These are phyloP conservation scores for Trichopus zeylanicus DNA, from an alignment of 116 monocot genomes.

Conservation along the genomic window DNA sequence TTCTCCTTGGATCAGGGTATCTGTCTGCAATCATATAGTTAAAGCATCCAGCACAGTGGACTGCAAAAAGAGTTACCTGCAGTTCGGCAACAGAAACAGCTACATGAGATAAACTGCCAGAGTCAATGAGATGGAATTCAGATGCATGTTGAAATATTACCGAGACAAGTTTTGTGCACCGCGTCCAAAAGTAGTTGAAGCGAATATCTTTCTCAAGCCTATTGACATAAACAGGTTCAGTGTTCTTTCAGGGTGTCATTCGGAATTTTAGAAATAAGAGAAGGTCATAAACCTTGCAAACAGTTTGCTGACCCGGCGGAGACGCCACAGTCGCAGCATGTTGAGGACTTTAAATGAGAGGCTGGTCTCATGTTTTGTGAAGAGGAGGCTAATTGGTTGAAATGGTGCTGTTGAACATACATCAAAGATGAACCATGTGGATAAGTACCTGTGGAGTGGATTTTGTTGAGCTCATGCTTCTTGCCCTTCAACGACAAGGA, in stretches of 20 bases:
- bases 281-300: constrained; percentile 54
- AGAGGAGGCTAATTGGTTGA: constrained; percentile 48
- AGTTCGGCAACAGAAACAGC: constrained; percentile 2
- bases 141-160: constrained; percentile 22
- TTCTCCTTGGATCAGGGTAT: constrained; percentile 50
- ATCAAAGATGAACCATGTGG: constrained; percentile 78
- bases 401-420: constrained; percentile 66
- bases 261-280: neutral
- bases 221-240: neutral
- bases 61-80: constrained; percentile 72
- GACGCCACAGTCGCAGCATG: constrained; percentile 71
- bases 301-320: constrained; percentile 56
- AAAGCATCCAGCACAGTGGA: constrained; percentile 75
- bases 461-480: neutral
- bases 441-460: constrained; percentile 40
- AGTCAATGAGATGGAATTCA: neutral
- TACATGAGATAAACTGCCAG: neutral
- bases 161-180: constrained; percentile 56
- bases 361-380: constrained; percentile 19
- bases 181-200: constrained; percentile 78
- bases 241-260: neutral
- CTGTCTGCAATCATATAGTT: constrained; percentile 63
- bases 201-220: constrained; percentile 79
- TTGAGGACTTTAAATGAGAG: constrained; percentile 60
- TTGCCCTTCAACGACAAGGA: neutral